A percentile compares a stretch with the other conserved stretches of the same genome.
phyloP scores from a whole-genome alignment of 2,329 filamentous ascomycete species.

The Aspergillus thermomutatus region DNA sequence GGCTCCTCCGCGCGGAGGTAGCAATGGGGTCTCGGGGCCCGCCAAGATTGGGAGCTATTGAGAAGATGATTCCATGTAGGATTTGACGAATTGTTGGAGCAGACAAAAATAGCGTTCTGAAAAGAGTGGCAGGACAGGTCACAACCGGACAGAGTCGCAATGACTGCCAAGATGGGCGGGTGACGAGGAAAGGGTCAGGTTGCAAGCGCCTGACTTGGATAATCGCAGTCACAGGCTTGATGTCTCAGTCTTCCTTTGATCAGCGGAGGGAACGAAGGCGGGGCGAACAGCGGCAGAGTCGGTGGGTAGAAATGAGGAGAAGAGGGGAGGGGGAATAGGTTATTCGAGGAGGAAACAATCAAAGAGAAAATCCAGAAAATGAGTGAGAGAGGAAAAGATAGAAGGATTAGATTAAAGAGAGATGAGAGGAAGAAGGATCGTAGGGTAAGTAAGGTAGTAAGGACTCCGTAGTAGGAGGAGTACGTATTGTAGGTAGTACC shows the following conservation, averaged over 20 bases:
- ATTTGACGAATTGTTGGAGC: neutral
- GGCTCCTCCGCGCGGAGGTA: conserved; percentile 15
- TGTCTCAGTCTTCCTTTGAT: conserved; percentile 9
- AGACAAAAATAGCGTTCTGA: neutral
- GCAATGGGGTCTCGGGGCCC: conserved; percentile 15
- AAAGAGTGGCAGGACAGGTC: conserved; percentile 5
- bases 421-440: conserved; percentile 3
- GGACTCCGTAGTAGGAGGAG: neutral
- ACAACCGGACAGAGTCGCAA: neutral
- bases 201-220: conserved; percentile 15
- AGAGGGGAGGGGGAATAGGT: neutral
- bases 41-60: conserved; percentile 13
- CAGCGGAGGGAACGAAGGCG: neutral
- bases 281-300: neutral
- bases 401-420: conserved; percentile 1
- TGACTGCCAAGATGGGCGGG: conserved; percentile 5
- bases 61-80: conserved; percentile 11
- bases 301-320: neutral
- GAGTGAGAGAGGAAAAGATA: conserved; percentile 1
- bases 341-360: neutral
- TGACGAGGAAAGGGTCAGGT: conserved; percentile 8
- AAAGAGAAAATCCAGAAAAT: conserved; percentile 1
- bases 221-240: conserved; percentile 7
- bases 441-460: conserved; percentile 12
- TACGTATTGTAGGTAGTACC: neutral